These are phyloP conservation scores for Neonectria magnoliae DNA, from an alignment of 2,329 filamentous ascomycete genomes.

Conservation along the genomic window DNA sequence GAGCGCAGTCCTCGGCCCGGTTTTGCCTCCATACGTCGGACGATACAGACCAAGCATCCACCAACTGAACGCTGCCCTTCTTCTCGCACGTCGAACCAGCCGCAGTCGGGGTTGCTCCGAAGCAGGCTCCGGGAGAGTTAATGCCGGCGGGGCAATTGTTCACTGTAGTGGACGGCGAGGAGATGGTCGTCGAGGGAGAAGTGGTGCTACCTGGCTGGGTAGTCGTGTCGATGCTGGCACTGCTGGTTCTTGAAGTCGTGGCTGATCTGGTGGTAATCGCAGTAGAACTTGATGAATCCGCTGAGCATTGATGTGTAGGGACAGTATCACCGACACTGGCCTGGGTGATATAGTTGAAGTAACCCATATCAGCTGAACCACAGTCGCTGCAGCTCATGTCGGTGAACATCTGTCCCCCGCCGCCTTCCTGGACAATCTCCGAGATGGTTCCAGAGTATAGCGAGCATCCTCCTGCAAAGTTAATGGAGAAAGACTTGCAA, in stretches of 20 bases:
- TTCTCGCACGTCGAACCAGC: constrained; percentile 21
- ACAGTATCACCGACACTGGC: constrained; percentile 10
- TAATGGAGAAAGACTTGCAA: constrained; percentile 36
- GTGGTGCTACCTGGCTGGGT: neutral
- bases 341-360: constrained; percentile 34
- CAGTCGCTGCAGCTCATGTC: constrained; percentile 36
- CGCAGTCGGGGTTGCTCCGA: neutral
- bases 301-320: constrained; percentile 20
- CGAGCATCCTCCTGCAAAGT: constrained; percentile 27
- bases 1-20: constrained; percentile 28
- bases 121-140: constrained; percentile 25
- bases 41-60: constrained; percentile 12
- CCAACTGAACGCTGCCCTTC: constrained; percentile 11
- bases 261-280: neutral
- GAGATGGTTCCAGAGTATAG: constrained; percentile 28
- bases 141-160: constrained; percentile 21
- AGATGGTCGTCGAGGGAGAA: neutral
- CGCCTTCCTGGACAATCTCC: constrained; percentile 22
- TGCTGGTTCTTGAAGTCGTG: neutral
- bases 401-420: constrained; percentile 19
- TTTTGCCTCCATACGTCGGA: constrained; percentile 6
- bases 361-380: constrained; percentile 23
- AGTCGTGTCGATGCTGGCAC: neutral
- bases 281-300: neutral
- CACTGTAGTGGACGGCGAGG: neutral